Evolutionary conservation across 2,329 filamentous ascomycete species (phyloP).

Genomic region (Trichophyton verrucosum): DNA sequence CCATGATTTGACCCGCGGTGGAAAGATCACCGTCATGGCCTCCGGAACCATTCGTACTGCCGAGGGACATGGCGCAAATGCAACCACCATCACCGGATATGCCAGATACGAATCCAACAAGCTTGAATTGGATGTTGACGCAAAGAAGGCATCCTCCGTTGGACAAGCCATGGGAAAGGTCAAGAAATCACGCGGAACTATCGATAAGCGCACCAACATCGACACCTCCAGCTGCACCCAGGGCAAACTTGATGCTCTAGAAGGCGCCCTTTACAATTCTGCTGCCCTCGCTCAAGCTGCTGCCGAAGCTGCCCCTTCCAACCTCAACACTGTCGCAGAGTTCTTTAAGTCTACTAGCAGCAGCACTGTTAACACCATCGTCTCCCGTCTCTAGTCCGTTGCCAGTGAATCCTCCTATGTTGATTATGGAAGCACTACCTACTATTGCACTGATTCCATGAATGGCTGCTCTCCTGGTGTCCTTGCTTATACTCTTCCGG

Average conservation of each 20-base stretch:
- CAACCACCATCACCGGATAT: constrained; percentile 42
- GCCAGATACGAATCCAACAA: constrained; percentile 48
- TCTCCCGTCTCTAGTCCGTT: constrained; percentile 40
- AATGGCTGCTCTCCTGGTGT: constrained; percentile 41
- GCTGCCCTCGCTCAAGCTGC: constrained; percentile 43
- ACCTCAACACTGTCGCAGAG: constrained; percentile 37
- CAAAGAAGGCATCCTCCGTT: constrained; percentile 41
- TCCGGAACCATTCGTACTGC: constrained; percentile 6
- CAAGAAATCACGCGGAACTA: neutral
- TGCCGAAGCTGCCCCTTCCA: constrained; percentile 36
- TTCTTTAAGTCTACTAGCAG: constrained; percentile 51
- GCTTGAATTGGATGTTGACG: constrained; percentile 46
- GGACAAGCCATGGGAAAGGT: constrained; percentile 33
- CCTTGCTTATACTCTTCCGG: constrained; percentile 50
- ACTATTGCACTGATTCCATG: constrained; percentile 51
- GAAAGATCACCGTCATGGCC: constrained; percentile 5
- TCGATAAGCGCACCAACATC: constrained; percentile 11
- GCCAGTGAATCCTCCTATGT: constrained; percentile 45
- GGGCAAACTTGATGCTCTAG: constrained; percentile 33
- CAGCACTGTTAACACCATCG: constrained; percentile 38
- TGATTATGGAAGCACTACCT: constrained; percentile 37
- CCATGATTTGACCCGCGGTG: constrained; percentile 7
- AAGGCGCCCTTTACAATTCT: constrained; percentile 41
- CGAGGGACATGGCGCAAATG: constrained; percentile 29
- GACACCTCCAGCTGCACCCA: constrained; percentile 43